Conservation (phyloP, 495 filamentous ascomycete species). For the Darksidea phi region DNA sequence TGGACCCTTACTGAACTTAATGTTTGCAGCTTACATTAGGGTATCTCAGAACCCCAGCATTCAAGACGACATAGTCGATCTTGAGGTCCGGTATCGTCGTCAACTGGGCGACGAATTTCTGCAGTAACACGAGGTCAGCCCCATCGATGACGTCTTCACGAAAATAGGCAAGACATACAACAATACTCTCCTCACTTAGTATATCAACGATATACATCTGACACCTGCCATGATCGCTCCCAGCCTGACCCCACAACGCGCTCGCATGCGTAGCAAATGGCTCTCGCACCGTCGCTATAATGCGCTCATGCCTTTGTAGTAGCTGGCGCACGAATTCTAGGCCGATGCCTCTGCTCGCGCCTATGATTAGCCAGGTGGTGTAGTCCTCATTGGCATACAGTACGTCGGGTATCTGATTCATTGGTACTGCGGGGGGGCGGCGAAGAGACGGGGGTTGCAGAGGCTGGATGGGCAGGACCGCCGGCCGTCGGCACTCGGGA, state of each 20-base stretch:
- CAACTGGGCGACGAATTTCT: slow-evolving; percentile 43
- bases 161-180: slow-evolving; percentile 38
- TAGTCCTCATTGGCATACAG: slow-evolving; percentile 36
- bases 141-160: not conserved
- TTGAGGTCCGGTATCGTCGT: slow-evolving; percentile 38
- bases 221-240: slow-evolving; percentile 44
- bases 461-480: too few relatives aligned
- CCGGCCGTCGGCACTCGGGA: too few relatives aligned
- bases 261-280: slow-evolving; percentile 43
- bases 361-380: slow-evolving; percentile 56
- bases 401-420: slow-evolving; percentile 39
- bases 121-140: slow-evolving; percentile 1
- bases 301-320: slow-evolving; percentile 47
- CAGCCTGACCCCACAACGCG: slow-evolving; percentile 45
- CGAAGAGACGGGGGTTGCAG: too few relatives aligned
- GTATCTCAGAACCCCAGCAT: slow-evolving; percentile 59
- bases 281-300: slow-evolving; percentile 55
- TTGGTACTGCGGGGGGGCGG: slow-evolving; percentile 10
- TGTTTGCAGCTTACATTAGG: slow-evolving; percentile 49
- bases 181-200: slow-evolving; percentile 51
- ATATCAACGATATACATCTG: slow-evolving; percentile 55
- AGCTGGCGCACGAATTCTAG: slow-evolving; percentile 56
- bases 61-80: slow-evolving; percentile 55
- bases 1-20: not conserved
- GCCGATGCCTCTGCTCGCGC: slow-evolving; percentile 58